Evolutionary conservation across 768 basidiomycete species (phyloP), one percentile per base, ranked within the genome.

Genomic region (Multifurca ochricompacta): DNA sequence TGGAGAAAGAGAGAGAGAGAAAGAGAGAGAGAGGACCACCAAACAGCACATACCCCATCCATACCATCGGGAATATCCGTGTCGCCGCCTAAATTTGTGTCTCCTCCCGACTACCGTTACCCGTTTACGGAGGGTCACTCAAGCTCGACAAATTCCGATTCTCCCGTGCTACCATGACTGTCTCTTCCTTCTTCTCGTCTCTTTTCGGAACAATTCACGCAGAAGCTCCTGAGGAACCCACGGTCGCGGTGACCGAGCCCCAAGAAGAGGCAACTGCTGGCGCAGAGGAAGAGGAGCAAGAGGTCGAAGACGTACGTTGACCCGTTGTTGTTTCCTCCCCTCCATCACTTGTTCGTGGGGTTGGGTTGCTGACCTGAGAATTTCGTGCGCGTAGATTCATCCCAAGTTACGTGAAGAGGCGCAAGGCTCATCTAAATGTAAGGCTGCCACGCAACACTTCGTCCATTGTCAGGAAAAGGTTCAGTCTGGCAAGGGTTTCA

Each of bases 401-500:
- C 90, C 91, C 25, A 69, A 66, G 34, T 70, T 95, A 55, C 78
- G 84, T 51, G 88, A 90, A 40, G 85, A 89, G 62, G 91, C 88
- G 70, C 76, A 85, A 64, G 68, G 77, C 58, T 71, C 80, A 30
- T 62, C 77, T 3, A 80, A 83, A 60, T 94, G 92, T 61, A 79
- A 77, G 35, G 70, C 80, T 34, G 68, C 83, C 52, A 74, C 83
- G 35, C 81, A 86, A 65, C 93, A 95, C 73, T 95, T 94, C 69
- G 78, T 85, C 55, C 88, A 93, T 66, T 95, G 93, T 70, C 79
- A 88, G 67, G 87, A 93, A 70, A 93, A 91, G 72, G 83, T 96
- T 43, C 70, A 81, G 55, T 76, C 74, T 28, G 93, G 92, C 25
- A 66, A 92, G 64, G 92, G 91, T 35, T 91, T 78, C 79, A 84